Conservation (phyloP, 306 rosid species). For the Hippophae tibetana region DNA sequence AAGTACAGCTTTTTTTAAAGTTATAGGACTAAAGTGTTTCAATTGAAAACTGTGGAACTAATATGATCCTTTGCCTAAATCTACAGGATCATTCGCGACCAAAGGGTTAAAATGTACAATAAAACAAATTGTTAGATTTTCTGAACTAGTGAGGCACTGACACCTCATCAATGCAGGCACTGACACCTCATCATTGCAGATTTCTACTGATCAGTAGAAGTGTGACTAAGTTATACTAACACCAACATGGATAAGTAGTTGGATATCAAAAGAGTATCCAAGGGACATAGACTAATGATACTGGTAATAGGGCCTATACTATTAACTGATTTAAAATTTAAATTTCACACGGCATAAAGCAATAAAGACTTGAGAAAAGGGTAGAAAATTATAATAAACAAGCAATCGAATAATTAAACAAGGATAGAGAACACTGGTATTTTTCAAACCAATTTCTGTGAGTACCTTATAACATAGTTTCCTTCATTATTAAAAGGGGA, state of each 20-base stretch:
- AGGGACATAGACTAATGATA: slow-evolving; percentile 3
- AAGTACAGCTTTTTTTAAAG: too few relatives aligned
- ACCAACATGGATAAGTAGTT: slow-evolving; percentile 6
- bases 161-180: background rate
- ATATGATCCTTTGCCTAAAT: too few relatives aligned
- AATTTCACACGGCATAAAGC: background rate
- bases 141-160: too few relatives aligned
- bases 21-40: too few relatives aligned
- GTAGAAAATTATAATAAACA: background rate
- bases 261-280: slow-evolving; percentile 1
- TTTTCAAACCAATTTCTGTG: background rate
- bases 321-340: background rate
- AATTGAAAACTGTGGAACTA: too few relatives aligned
- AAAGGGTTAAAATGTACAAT: too few relatives aligned
- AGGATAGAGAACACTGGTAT: background rate
- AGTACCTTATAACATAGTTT: slow-evolving; percentile 84
- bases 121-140: background rate
- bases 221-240: slow-evolving; percentile 9
- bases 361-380: slow-evolving; percentile 8
- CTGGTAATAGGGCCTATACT: background rate
- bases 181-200: background rate
- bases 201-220: background rate
- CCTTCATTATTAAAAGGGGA: slow-evolving; percentile 68
- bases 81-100: too few relatives aligned
- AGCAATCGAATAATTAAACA: background rate